Evolutionary conservation across 208 protist species (phyloP), one percentile per base, ranked within the genome.

Genomic region (Blastocrithidia nonstop): DNA sequence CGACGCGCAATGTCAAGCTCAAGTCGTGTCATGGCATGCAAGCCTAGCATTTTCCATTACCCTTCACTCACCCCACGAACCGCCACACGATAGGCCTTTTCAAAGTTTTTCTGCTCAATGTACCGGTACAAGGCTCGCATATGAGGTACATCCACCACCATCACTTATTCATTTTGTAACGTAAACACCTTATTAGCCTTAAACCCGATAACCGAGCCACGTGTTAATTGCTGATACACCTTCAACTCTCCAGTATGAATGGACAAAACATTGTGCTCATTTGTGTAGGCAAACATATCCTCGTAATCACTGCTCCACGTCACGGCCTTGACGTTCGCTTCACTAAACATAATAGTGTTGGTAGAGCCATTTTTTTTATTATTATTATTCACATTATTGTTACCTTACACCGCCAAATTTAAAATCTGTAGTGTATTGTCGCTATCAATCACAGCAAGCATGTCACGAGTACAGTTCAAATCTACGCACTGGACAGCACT

Each of bases 161-260:
- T 70, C 66, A 98, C 84, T 25, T 56, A 50, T 21, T 73, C 50
- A 24, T 55, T 54, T 42, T 95, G 70, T 7, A 98, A 61, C 52
- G 91, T 95, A 54, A 95, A 98, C 23, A 98, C 69, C 39, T 73
- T 86, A 54, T 88, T 95, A 1, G 87, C 95, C 49, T 90, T 93
- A 66, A 98, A 97, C 39, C 93, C 94, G 11, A 97, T 85, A 15
- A 97, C 93, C 49, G 92, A 65, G 16, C 95, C 96, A 17, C 89
- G 75, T 23, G 95, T 61, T 33, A 74, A 80, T 61, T 98, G 95
- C 63, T 81, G 69, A 54, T 96, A 89, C 2, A 94, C 73, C 9
- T 91, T 86, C 28, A 97, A 88, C 6, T 61, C 68, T 22, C 67
- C 83, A 0, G 88, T 96, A 65, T 97, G 97, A 55, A 98, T 94